Percentiles rank a stretch among this genome's conserved stretches.
Conservation (phyloP, 345 rosid genomes). For the Adansonia digitata region DNA sequence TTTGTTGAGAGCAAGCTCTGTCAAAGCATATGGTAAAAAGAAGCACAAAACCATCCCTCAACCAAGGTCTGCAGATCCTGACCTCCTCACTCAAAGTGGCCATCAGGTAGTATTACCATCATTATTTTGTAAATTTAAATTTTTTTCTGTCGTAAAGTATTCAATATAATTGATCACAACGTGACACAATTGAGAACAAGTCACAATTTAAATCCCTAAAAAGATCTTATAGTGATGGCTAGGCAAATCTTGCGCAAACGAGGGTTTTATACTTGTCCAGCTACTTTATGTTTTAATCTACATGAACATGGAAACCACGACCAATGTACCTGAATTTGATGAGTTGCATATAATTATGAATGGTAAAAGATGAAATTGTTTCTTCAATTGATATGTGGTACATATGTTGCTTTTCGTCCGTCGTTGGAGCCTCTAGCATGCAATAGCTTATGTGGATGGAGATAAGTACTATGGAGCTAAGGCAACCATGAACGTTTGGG, state of each 20-base stretch:
- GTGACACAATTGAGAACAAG: too few species aligned
- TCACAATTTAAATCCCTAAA: too few species aligned
- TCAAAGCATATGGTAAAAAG: slow-evolving; percentile 56
- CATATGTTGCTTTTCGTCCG: not conserved
- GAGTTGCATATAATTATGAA: not conserved
- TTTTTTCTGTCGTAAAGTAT: too few species aligned
- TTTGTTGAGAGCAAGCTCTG: slow-evolving; percentile 54
- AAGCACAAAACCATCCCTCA: slow-evolving; percentile 42
- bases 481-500: slow-evolving; percentile 70
- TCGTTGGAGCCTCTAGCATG: slow-evolving; percentile 38
- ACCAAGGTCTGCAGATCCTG: slow-evolving; percentile 53
- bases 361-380: not conserved
- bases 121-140: too few species aligned
- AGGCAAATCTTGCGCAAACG: not conserved
- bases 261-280: not conserved
- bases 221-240: too few species aligned
- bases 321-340: not conserved
- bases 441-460: slow-evolving; percentile 61
- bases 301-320: not conserved
- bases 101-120: slow-evolving; percentile 43
- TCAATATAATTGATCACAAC: too few species aligned
- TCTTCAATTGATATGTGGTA: not conserved
- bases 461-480: slow-evolving; percentile 65
- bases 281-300: not conserved
- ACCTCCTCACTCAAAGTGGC: slow-evolving; percentile 43